Evolutionary conservation across 352 stramenopile species (phyloP).

Genomic region (Globisporangium takayamanum): DNA sequence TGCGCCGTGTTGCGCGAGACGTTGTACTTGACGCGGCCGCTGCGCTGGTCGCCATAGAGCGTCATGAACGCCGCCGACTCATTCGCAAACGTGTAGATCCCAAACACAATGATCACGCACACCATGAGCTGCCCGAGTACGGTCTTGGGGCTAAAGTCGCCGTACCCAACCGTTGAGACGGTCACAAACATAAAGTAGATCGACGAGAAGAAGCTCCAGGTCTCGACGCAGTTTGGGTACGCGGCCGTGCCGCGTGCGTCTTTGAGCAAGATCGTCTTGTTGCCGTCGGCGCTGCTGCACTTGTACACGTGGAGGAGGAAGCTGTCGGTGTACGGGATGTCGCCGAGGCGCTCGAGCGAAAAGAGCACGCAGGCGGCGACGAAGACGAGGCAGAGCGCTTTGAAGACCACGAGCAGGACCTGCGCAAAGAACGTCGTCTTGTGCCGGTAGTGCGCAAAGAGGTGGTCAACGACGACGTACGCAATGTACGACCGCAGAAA

Average conservation of each 20-base stretch:
- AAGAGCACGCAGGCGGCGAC: constrained; percentile 80
- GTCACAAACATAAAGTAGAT: constrained; percentile 90
- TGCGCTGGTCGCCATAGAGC: constrained; percentile 65
- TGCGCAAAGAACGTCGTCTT: constrained; percentile 72
- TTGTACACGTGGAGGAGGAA: constrained; percentile 85
- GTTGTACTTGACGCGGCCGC: constrained; percentile 51
- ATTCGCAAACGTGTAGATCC: constrained; percentile 85
- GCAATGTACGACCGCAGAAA: constrained; percentile 83
- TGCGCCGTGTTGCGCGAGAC: constrained; percentile 61
- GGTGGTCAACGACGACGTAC: constrained; percentile 69
- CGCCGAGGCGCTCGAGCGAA: constrained; percentile 77
- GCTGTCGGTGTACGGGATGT: constrained; percentile 74
- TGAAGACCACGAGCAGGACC: constrained; percentile 73
- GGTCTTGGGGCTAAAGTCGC: constrained; percentile 81
- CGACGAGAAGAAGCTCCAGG: constrained; percentile 83
- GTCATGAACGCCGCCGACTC: constrained; percentile 74
- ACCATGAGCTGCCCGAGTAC: constrained; percentile 73
- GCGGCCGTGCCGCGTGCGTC: constrained; percentile 41
- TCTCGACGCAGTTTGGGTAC: constrained; percentile 61
- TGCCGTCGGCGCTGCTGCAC: constrained; percentile 49
- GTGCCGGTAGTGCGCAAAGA: constrained; percentile 66
- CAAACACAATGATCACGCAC: constrained; percentile 79
- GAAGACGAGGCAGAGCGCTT: constrained; percentile 72
- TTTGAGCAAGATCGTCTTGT: constrained; percentile 38
- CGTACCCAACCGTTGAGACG: constrained; percentile 82